Conservation (phyloP, 345 rosid species). For the Acer saccharum region DNA sequence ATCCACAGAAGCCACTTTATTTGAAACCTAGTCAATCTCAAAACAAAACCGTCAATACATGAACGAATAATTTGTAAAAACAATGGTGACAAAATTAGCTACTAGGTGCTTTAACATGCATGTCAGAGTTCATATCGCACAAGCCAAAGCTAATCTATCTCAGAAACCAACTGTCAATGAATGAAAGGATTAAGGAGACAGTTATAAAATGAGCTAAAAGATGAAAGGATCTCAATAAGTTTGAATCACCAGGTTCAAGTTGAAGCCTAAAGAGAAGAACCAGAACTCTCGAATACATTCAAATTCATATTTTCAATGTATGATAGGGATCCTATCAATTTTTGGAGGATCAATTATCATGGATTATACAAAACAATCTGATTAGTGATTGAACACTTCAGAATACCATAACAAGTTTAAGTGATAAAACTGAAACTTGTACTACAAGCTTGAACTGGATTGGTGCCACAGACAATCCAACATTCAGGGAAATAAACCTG, state of each 20-base stretch:
- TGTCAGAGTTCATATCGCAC: background rate
- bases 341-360: background rate
- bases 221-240: background rate
- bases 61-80: constrained; percentile 2
- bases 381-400: background rate
- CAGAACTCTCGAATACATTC: background rate
- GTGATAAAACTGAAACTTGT: background rate
- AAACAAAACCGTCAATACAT: constrained; percentile 24
- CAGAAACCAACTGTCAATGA: constrained; percentile 11
- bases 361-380: background rate
- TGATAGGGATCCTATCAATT: background rate
- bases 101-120: background rate
- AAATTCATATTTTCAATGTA: background rate
- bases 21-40: constrained; percentile 53
- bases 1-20: constrained; percentile 44
- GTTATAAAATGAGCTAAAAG: constrained; percentile 3
- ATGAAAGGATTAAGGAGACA: constrained; percentile 8
- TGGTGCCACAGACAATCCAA: background rate
- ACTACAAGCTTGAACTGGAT: background rate
- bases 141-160: background rate
- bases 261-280: background rate
- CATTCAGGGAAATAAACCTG: background rate
- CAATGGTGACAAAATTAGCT: constrained; percentile 11
- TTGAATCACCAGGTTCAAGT: background rate
- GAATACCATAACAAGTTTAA: background rate